Percentiles rank a stretch among this genome's conserved stretches.
Evolutionary conservation across 176 grass and related monocot species (phyloP).

Genomic region (Metroxylon sagu): DNA sequence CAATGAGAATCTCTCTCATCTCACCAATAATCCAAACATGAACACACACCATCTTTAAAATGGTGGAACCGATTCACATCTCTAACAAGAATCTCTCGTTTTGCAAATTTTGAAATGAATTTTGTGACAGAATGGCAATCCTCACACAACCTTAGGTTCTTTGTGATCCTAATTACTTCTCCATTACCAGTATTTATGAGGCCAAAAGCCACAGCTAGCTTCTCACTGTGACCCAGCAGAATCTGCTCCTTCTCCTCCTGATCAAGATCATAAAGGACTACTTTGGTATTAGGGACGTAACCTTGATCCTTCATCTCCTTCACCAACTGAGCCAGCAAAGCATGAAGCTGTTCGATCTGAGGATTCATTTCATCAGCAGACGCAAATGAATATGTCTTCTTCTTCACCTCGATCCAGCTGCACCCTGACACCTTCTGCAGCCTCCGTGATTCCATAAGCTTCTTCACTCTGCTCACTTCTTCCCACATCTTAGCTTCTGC

Average conservation of each 20-base stretch:
- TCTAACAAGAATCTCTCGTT: constrained; percentile 67
- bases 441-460: constrained; percentile 48
- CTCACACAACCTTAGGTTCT: constrained; percentile 82
- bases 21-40: constrained; percentile 84
- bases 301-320: constrained; percentile 51
- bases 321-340: constrained; percentile 47
- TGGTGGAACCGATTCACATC: constrained; percentile 83
- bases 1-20: neutral
- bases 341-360: constrained; percentile 46
- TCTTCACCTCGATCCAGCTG: constrained; percentile 93
- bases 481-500: constrained; percentile 47
- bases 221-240: constrained; percentile 86
- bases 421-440: constrained; percentile 70
- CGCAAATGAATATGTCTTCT: constrained; percentile 52
- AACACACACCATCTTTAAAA: constrained; percentile 70
- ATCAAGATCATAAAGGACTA: constrained; percentile 70
- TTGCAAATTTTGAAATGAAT: constrained; percentile 73
- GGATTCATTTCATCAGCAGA: constrained; percentile 64
- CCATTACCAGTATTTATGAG: constrained; percentile 52
- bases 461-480: constrained; percentile 53
- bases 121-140: constrained; percentile 84
- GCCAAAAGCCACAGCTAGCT: constrained; percentile 79
- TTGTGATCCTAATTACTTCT: constrained; percentile 77
- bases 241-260: constrained; percentile 74
- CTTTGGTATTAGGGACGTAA: constrained; percentile 58